Percentiles rank a stretch among this genome's conserved stretches.
phyloP scores from a whole-genome alignment of 2,329 filamentous ascomycete species.

The Ophiostoma ips region DNA sequence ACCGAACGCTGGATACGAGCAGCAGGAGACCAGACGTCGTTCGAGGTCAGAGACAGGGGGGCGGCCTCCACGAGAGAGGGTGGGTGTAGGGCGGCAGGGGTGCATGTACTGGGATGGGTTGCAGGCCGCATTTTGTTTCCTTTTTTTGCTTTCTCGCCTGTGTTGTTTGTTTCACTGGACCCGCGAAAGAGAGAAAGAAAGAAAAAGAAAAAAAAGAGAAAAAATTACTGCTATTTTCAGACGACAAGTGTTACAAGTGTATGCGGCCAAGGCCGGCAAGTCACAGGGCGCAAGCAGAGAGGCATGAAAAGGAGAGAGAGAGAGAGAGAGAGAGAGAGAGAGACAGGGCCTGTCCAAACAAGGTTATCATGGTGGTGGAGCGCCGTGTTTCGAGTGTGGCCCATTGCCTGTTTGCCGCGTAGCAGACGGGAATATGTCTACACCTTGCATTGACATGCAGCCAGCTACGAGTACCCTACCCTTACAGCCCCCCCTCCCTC shows the following conservation, averaged over 20 bases:
- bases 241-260: neutral
- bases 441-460: conserved; percentile 1
- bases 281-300: neutral
- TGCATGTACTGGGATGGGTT: too few species aligned
- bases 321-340: neutral
- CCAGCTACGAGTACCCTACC: too few species aligned
- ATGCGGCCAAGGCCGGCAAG: neutral
- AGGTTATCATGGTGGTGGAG: neutral
- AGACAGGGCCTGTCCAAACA: neutral
- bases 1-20: neutral
- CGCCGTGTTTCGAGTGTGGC: neutral
- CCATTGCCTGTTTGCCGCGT: neutral
- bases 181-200: neutral
- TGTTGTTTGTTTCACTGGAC: too few species aligned
- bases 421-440: neutral
- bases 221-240: neutral
- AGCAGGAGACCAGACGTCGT: neutral
- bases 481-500: too few species aligned
- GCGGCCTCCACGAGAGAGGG: neutral
- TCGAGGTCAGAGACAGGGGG: neutral
- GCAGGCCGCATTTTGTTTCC: too few species aligned
- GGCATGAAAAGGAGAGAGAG: neutral
- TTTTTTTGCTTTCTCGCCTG: too few species aligned
- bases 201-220: neutral
- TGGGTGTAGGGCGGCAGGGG: too few species aligned